phyloP scores from a whole-genome alignment of 73 alveolate genomes.

The Durusdinium trenchii region DNA sequence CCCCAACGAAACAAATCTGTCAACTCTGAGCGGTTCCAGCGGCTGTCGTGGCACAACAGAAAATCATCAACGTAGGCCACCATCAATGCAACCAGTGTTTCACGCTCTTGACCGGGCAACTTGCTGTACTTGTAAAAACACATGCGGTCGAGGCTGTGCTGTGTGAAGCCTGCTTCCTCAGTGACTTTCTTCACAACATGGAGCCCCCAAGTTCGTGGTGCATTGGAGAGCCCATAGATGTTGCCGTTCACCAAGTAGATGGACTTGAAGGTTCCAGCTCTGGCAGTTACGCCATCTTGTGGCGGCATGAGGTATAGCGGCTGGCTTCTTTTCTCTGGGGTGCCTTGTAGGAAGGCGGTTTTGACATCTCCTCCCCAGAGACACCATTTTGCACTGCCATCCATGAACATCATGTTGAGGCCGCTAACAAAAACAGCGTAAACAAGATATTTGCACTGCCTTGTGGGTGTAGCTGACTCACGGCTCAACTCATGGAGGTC shows the following conservation, averaged over 20 bases:
- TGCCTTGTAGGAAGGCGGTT: conserved; percentile 43
- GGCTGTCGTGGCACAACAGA: neutral
- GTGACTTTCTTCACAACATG: neutral
- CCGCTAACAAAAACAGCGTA: too few species aligned
- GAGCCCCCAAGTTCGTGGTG: conserved; percentile 15
- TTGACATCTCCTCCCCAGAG: neutral
- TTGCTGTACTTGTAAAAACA: neutral
- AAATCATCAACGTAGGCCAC: conserved; percentile 53
- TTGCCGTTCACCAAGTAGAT: conserved; percentile 5
- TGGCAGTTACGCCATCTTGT: neutral
- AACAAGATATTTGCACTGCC: too few species aligned
- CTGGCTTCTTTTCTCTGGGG: neutral
- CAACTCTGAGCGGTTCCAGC: neutral
- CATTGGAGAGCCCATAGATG: conserved; percentile 50
- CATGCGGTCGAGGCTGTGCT: conserved; percentile 25
- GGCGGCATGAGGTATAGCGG: conserved; percentile 2
- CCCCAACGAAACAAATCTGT: neutral
- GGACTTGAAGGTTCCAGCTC: neutral
- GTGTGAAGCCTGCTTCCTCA: neutral
- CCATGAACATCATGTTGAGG: too few species aligned
- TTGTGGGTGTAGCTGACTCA: too few species aligned
- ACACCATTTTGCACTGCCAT: too few species aligned
- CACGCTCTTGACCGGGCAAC: neutral
- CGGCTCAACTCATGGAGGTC: too few species aligned
- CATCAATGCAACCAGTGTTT: neutral